Evolutionary conservation across 768 basidiomycete species (phyloP).

Genomic region (Calocybe gangraenosa): DNA sequence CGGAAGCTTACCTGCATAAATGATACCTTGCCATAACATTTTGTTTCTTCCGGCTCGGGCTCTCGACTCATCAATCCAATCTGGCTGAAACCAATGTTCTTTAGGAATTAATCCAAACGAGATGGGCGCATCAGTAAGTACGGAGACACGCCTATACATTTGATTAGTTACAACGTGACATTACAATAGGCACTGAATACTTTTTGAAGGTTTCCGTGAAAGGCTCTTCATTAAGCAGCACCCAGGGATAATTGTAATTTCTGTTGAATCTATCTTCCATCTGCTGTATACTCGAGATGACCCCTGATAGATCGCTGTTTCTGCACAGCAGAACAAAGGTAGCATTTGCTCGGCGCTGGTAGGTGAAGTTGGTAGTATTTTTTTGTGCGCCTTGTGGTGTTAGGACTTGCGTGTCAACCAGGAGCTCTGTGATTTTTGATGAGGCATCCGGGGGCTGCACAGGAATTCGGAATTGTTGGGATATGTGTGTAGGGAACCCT

Average conservation of each 20-base stretch:
- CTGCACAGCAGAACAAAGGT: slow-evolving; percentile 65
- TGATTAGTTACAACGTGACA: neutral
- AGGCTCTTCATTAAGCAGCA: slow-evolving; percentile 80
- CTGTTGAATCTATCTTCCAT: slow-evolving; percentile 86
- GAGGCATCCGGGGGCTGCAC: slow-evolving; percentile 5
- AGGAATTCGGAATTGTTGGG: slow-evolving; percentile 19
- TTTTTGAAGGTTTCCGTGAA: slow-evolving; percentile 72
- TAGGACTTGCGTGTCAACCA: slow-evolving; percentile 2
- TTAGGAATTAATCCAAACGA: slow-evolving; percentile 68
- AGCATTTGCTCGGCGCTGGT: slow-evolving; percentile 54
- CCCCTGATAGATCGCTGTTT: slow-evolving; percentile 49
- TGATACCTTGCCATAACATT: slow-evolving; percentile 60
- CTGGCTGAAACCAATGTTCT: slow-evolving; percentile 79
- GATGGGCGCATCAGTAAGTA: slow-evolving; percentile 54
- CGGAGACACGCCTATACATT: slow-evolving; percentile 39
- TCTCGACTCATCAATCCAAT: slow-evolving; percentile 71
- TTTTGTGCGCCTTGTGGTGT: neutral
- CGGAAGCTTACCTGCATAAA: slow-evolving; percentile 50
- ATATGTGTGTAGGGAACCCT: slow-evolving; percentile 35
- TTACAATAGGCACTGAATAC: slow-evolving; percentile 26
- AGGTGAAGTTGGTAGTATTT: slow-evolving; percentile 9
- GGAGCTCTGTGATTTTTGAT: slow-evolving; percentile 5
- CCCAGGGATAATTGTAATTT: slow-evolving; percentile 70
- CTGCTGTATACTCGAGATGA: slow-evolving; percentile 54
- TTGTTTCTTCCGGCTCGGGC: slow-evolving; percentile 56